These are phyloP conservation scores for Penicillium simplicissimum DNA, from an alignment of 495 filamentous ascomycete species.

Conservation along the genomic window DNA sequence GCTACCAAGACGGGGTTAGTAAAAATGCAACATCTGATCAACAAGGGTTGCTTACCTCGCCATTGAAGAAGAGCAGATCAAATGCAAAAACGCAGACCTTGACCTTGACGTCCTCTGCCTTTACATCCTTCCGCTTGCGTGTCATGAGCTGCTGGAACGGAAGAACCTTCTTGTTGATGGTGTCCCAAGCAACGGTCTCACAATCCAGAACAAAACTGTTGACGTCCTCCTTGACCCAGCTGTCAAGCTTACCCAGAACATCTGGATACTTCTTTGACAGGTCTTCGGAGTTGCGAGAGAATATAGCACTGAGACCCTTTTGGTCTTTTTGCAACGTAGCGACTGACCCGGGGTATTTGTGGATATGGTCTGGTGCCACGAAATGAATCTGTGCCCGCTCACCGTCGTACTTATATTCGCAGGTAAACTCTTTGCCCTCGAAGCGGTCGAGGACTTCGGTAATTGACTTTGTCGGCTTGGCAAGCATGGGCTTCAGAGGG, in stretches of 20 bases:
- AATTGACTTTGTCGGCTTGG: constrained; percentile 98
- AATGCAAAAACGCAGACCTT: constrained; percentile 98
- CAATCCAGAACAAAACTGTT: constrained; percentile 96
- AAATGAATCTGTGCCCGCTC: constrained; percentile 98
- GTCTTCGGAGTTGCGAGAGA: constrained; percentile 95
- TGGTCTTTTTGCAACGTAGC: constrained; percentile 51
- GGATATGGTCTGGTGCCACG: constrained; percentile 75
- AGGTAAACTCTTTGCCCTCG: constrained; percentile 92
- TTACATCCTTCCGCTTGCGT: constrained; percentile 94
- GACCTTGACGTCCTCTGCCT: constrained; percentile 93
- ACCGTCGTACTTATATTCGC: constrained; percentile 98
- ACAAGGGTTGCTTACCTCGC: constrained; percentile 57
- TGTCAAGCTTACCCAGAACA: constrained; percentile 80
- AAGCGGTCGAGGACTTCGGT: constrained; percentile 97
- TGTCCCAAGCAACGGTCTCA: constrained; percentile 98
- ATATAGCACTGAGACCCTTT: constrained; percentile 79
- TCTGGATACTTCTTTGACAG: constrained; percentile 97
- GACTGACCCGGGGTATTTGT: constrained; percentile 58
- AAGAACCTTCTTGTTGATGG: constrained; percentile 85
- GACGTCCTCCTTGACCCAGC: constrained; percentile 86
- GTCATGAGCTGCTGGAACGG: constrained; percentile 99
- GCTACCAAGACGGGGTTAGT: constrained; percentile 34
- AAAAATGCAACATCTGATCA: not conserved
- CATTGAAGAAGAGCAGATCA: constrained; percentile 91
- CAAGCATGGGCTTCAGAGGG: constrained; percentile 97